Base-by-base conservation (phyloP, 2,329 filamentous ascomycete species). In the Aureobasidium mangrovei region DNA sequence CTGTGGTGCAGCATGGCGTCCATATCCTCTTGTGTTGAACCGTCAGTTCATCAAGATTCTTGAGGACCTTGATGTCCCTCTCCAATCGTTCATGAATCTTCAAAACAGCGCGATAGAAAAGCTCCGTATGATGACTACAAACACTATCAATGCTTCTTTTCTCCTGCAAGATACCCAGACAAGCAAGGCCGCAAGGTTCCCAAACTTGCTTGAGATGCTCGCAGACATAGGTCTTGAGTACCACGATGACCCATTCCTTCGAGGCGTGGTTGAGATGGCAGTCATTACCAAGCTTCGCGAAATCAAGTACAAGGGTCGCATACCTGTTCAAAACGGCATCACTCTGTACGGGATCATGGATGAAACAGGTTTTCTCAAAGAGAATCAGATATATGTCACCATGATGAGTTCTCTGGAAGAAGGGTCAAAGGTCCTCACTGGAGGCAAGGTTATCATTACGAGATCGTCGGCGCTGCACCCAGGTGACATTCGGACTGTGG, bases 341-440 rank as follows among this genome's bases (percentile, higher is more conserved):
- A 90, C 87, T 0, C 74, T 94, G 0, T 90, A 89, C 60, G 89
- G 89, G 0, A 76, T 94, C 48, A 86, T 93, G 80, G 89, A 95
- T 58, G 88, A 94, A 67, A 89, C 86, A 0, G 81, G 79, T 0
- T 79, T 77, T 35, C 72, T 95, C 0, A 59, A 77, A 7, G 82
- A 88, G 62, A 78, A 79, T 1, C 74, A 94, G 58, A 77, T 91
- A 0, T 91, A 83, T 60, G 77, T 86, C 52, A 77, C 79, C 0
- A 81, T 78, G 36, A 73, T 82, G 43, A 72, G 57, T 44, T 62
- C 69, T 3, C 46, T 58, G 4, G 57, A 63, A 9, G 62, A 60
- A 10, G 61, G 63, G 4, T 62, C 61, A 39, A 43, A 57, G 9
- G 57, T 66, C 7, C 59, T 77, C 0, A 55, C 63, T 0, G 61